Conservation (phyloP, 768 basidiomycete genomes). For the Dioszegia hungarica region DNA sequence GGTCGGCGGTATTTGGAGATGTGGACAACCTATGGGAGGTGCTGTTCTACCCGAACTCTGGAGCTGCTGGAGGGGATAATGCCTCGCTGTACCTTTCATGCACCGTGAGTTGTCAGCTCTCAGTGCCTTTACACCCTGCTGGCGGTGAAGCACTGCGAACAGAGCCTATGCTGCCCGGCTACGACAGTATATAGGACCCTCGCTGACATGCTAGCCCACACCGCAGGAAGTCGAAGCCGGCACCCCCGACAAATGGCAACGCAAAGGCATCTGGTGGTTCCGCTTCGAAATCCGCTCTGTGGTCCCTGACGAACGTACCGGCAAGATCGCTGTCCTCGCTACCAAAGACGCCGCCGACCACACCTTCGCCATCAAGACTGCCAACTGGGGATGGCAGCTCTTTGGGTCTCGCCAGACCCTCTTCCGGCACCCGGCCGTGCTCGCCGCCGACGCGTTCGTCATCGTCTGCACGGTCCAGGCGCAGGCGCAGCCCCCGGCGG, state of each 20-base stretch:
- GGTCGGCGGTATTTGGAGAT: conserved; percentile 58
- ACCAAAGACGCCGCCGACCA: conserved; percentile 77
- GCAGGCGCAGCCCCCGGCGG: conserved; percentile 56
- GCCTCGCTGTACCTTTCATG: conserved; percentile 76
- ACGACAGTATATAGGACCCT: too few species aligned
- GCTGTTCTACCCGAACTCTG: conserved; percentile 78
- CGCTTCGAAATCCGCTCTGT: conserved; percentile 69
- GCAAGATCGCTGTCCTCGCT: conserved; percentile 25
- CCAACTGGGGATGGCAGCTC: conserved; percentile 82
- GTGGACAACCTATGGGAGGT: conserved; percentile 55
- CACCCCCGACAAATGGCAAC: conserved; percentile 69
- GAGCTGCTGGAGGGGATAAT: conserved; percentile 58
- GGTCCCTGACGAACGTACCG: conserved; percentile 14
- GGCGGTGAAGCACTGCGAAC: too few species aligned
- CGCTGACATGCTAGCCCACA: conserved; percentile 59
- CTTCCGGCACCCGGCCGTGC: conserved; percentile 51
- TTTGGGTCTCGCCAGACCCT: conserved; percentile 73
- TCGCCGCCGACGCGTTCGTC: conserved; percentile 63
- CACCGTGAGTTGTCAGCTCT: conserved; percentile 56
- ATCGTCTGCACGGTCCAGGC: conserved; percentile 75
- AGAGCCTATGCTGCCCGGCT: background rate
- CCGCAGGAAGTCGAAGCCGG: conserved; percentile 67
- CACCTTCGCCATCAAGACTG: conserved; percentile 71
- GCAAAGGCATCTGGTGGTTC: conserved; percentile 80
- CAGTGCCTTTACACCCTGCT: too few species aligned